These are phyloP conservation scores for Chimonanthus salicifolius DNA, from an alignment of 164 flowering plant species.

Conservation along the genomic window DNA sequence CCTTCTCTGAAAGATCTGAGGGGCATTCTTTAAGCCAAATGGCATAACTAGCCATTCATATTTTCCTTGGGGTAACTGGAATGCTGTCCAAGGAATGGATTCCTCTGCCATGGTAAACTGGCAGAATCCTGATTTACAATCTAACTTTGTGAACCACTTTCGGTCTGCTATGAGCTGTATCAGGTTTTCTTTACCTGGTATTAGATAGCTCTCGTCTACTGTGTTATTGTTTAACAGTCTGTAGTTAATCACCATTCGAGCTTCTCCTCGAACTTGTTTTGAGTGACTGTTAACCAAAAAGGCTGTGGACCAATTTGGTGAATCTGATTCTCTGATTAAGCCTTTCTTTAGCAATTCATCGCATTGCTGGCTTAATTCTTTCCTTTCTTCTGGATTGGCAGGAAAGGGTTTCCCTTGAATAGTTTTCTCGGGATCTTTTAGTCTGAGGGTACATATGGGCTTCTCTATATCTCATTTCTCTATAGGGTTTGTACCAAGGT, in stretches of 20 bases:
- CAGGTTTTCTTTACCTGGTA: too few relatives aligned
- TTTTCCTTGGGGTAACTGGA: constrained; percentile 10
- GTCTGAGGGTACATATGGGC: too few relatives aligned
- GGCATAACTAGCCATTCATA: constrained; percentile 18
- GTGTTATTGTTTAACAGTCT: not conserved
- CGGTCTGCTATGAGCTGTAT: not conserved
- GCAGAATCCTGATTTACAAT: constrained; percentile 12
- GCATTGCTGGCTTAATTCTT: not conserved
- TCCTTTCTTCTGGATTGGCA: too few relatives aligned
- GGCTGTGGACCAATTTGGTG: not conserved
- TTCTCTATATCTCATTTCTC: too few relatives aligned
- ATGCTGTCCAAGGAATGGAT: constrained; percentile 2
- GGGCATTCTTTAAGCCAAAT: constrained; percentile 17
- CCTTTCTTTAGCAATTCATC: not conserved
- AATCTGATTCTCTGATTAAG: not conserved
- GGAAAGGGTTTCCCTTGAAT: too few relatives aligned
- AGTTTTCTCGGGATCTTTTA: too few relatives aligned
- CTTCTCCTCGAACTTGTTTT: not conserved
- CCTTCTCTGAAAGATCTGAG: constrained; percentile 8
- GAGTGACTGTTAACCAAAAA: not conserved
- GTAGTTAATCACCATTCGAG: not conserved
- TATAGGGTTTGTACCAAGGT: too few relatives aligned
- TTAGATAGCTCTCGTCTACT: too few relatives aligned
- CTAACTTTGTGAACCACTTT: not conserved
- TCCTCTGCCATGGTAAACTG: not conserved